Evolutionary conservation across 202 grass and related monocot genomes (phyloP), one percentile per base, ranked within the genome.

Genomic region (Alloteropsis angusta): DNA sequence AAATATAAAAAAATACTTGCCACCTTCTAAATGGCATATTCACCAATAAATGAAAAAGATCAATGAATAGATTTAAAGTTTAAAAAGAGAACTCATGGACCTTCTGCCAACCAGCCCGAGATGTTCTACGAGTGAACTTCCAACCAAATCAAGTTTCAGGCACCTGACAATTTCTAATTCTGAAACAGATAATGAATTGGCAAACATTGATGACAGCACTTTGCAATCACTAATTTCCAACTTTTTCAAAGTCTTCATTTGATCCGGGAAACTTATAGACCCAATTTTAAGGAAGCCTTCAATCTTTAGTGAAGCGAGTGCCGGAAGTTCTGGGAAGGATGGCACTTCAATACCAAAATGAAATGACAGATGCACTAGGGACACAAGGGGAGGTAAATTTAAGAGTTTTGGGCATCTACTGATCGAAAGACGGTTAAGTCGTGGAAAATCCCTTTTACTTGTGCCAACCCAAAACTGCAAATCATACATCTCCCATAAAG

Each of bases 141-240:
- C 38, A 22, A 19, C 46, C 23, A 37, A 80, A 80, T 80, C 64
- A 22, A 80, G 44, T 59, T 80, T 70, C 0, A 28, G 64, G 34
- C 78, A 80, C 48, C 49, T 22, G 65, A 60, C 68, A 43, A 80
- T 38, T 69, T 23, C 18, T 9, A 80, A 18, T 5, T 80, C 37
- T 61, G 48, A 43, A 71, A 80, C n/a, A n/a, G 49, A 71, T 71
- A 15, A 44, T 19, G 28, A 46, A 11, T 23, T 22, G 0, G 39
- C 48, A 14, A 25, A 32, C 7, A 80, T 1, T 14, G 26, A 70
- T 25, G 12, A 58, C n/a, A 83, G 69, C 44, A 75, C 80, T 18
- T 39, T 73, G 73, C 80, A 83, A 46, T 75, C 16, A 47, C 57
- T 83, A 37, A 83, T 83, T 62, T 83, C 68, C 37, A 83, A 25